These are phyloP conservation scores for Plasmodium fragile DNA, from an alignment of 169 alveolate genomes.

Conservation along the genomic window DNA sequence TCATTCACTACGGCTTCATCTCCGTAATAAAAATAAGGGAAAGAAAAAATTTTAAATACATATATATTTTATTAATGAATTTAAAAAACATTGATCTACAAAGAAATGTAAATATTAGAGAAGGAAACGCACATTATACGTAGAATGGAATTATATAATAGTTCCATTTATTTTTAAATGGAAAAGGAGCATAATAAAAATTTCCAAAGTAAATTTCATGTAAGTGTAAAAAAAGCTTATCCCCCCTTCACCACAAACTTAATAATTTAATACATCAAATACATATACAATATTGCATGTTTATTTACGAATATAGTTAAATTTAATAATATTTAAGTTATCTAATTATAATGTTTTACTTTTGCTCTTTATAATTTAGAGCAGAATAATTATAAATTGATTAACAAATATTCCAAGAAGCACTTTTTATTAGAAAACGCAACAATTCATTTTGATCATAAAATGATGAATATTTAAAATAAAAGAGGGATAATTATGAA, in stretches of 20 bases:
- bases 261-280: background rate
- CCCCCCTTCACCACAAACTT: background rate
- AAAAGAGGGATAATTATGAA: background rate
- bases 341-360: background rate
- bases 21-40: background rate
- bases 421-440: background rate
- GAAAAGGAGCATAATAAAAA: background rate
- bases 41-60: background rate
- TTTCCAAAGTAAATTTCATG: background rate
- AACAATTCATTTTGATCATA: background rate
- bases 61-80: background rate
- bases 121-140: background rate
- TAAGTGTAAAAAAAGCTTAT: background rate
- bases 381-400: background rate
- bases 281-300: background rate
- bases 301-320: background rate
- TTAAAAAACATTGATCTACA: background rate
- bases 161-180: background rate
- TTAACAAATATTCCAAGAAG: background rate
- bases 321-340: background rate
- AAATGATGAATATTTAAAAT: background rate
- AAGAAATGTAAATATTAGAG: background rate
- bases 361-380: background rate
- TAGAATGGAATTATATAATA: background rate
- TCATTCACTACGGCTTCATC: background rate